phyloP scores from a whole-genome alignment of 331 rosid genomes.

The Acacia concinna region DNA sequence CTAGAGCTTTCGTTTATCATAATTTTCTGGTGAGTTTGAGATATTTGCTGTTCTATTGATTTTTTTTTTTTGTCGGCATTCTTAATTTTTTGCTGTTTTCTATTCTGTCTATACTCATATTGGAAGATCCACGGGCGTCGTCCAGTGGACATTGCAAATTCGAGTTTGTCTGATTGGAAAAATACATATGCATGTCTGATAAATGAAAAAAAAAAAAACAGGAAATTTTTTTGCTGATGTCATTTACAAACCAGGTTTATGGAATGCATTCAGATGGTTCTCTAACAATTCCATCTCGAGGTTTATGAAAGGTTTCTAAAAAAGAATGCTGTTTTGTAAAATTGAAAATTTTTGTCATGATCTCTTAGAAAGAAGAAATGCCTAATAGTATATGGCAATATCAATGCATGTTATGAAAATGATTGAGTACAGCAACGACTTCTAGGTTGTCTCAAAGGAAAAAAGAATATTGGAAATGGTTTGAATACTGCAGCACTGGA shows the following conservation, averaged over 20 bases:
- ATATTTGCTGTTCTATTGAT: not conserved
- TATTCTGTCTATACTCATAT: not conserved
- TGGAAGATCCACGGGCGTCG: not conserved
- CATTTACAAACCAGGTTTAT: not conserved
- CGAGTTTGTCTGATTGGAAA: not conserved
- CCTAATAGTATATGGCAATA: not conserved
- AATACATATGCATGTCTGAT: not conserved
- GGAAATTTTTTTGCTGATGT: not conserved
- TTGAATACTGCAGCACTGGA: not conserved
- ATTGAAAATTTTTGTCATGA: not conserved
- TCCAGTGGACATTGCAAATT: not conserved
- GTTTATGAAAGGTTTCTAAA: not conserved
- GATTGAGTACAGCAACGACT: not conserved
- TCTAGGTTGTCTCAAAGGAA: not conserved
- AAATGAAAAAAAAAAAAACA: too few relatives aligned
- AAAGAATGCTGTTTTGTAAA: not conserved
- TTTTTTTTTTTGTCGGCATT: constrained; percentile 7
- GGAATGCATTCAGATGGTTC: not conserved
- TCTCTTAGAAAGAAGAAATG: not conserved
- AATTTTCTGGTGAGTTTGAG: constrained; percentile 69
- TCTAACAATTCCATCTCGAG: not conserved
- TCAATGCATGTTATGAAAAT: not conserved
- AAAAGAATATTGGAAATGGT: not conserved
- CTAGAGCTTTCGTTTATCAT: constrained; percentile 83
- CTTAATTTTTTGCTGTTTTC: not conserved